Conservation (phyloP, 192 early-diverging fungal genomes). For the Rhizophagus sp. region DNA sequence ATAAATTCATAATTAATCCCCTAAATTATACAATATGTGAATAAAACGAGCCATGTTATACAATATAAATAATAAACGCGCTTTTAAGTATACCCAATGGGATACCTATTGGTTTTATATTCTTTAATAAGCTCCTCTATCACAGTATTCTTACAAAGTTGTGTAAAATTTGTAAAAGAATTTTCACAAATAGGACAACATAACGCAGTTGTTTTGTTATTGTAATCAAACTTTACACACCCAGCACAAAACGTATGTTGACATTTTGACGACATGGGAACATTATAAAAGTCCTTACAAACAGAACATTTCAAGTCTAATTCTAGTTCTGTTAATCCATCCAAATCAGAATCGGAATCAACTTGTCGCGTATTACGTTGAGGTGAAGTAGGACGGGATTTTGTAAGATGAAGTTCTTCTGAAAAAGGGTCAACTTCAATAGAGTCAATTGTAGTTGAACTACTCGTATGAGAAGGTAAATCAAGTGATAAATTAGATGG, state of each 20-base stretch:
- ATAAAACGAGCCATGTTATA: neutral
- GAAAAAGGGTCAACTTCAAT: neutral
- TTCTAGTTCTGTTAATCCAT: neutral
- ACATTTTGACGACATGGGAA: slow-evolving; percentile 23
- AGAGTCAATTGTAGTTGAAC: neutral
- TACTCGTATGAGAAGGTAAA: neutral
- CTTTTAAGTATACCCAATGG: too few species aligned
- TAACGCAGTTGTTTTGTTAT: neutral
- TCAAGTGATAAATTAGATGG: neutral
- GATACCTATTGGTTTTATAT: slow-evolving; percentile 14
- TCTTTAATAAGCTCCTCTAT: slow-evolving; percentile 24
- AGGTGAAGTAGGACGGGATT: neutral
- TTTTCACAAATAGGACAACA: neutral
- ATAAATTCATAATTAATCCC: neutral
- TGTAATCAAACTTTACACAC: neutral
- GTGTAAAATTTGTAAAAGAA: neutral
- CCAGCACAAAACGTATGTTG: slow-evolving; percentile 22
- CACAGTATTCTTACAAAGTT: slow-evolving; percentile 2
- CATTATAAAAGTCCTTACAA: slow-evolving; percentile 16
- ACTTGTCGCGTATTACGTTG: neutral
- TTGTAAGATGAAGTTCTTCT: neutral
- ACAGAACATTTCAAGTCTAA: neutral
- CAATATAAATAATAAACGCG: too few species aligned
- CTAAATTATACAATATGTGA: neutral
- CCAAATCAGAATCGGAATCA: neutral